These are phyloP conservation scores for Butyriboletus loyo DNA, from an alignment of 768 basidiomycete genomes.

Conservation along the genomic window DNA sequence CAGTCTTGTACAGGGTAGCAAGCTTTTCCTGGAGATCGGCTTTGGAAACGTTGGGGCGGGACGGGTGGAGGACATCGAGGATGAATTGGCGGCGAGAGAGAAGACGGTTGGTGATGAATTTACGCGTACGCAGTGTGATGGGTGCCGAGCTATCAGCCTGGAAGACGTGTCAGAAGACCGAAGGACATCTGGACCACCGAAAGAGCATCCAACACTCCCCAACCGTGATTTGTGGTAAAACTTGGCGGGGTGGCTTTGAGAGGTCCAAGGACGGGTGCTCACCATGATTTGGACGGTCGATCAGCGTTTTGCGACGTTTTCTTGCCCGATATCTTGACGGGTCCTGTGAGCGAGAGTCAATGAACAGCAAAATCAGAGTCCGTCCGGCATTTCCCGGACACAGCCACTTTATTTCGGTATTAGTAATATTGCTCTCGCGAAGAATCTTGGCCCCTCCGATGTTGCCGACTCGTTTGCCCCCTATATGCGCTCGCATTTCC, in stretches of 20 bases:
- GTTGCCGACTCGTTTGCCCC: constrained; percentile 52
- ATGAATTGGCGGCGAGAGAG: constrained; percentile 95
- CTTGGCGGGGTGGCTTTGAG: neutral
- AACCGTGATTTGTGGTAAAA: constrained; percentile 6
- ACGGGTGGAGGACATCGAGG: constrained; percentile 94
- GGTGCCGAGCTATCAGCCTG: constrained; percentile 80
- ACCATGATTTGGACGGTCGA: constrained; percentile 35
- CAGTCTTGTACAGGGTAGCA: constrained; percentile 87
- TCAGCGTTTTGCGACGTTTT: constrained; percentile 20
- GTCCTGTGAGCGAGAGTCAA: constrained; percentile 10
- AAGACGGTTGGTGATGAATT: constrained; percentile 99
- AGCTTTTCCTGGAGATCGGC: constrained; percentile 91
- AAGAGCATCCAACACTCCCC: constrained; percentile 27
- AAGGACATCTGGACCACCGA: constrained; percentile 20
- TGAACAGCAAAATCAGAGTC: constrained; percentile 24
- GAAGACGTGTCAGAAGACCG: constrained; percentile 16
- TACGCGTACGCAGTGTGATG: constrained; percentile 95
- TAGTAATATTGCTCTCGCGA: neutral
- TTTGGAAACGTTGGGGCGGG: constrained; percentile 90
- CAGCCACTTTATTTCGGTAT: constrained; percentile 22
- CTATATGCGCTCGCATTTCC: constrained; percentile 41
- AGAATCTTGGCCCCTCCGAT: neutral
- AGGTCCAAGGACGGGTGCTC: constrained; percentile 21
- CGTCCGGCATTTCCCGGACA: constrained; percentile 45
- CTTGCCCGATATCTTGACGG: constrained; percentile 29